Evolutionary conservation across 352 stramenopile genomes (phyloP), one percentile per base, ranked within the genome.

Genomic region (Pythium insidiosum): DNA sequence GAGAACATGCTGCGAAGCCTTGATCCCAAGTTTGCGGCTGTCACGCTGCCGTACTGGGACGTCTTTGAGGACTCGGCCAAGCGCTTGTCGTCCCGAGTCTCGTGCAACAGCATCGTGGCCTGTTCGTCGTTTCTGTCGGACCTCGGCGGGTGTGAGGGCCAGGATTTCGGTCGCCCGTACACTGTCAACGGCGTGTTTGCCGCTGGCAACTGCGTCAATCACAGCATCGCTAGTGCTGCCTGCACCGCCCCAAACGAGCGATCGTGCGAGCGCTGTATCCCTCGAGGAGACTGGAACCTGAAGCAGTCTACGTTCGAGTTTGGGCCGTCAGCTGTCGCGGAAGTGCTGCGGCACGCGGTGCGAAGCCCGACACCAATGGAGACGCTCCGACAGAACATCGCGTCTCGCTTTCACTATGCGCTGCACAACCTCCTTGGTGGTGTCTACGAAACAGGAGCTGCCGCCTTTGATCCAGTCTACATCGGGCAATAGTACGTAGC

Each of bases 261-360:
- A n/a, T 65, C 58, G 22, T 84, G 74, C 25, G 74, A 87, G 48
- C 57, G 68, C 12, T 87, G 74, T 39, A 56, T 87, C 15, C 69
- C 72, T 0, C 69, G 74, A 28, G 74, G 74, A 19, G 72, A 87
- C 35, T 87, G 74, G 74, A 50, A 63, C 40, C 69, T 87, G 33
- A 58, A 71, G 16, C 46, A 66, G 26, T 82, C 74, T 15, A 78
- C 74, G 34, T 68, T 82, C 39, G 74, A 87, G 35, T 75, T 87
- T 16, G 72, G 72, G 0, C 58, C 75, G 10, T 85, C 69, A 0
- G 70, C 68, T 21, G 76, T 85, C 46, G 56, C 68, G 2, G 74
- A 87, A 35, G 65, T 82, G 35, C 54, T 87, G 38, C 67, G 60
- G 2, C 63, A 68, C 31, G 69, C 67, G 0, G 48, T 55, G 10